Evolutionary conservation across 1,284 basidiomycete species (phyloP), one percentile per base, ranked within the genome.

Genomic region (Vanrija humicola): DNA sequence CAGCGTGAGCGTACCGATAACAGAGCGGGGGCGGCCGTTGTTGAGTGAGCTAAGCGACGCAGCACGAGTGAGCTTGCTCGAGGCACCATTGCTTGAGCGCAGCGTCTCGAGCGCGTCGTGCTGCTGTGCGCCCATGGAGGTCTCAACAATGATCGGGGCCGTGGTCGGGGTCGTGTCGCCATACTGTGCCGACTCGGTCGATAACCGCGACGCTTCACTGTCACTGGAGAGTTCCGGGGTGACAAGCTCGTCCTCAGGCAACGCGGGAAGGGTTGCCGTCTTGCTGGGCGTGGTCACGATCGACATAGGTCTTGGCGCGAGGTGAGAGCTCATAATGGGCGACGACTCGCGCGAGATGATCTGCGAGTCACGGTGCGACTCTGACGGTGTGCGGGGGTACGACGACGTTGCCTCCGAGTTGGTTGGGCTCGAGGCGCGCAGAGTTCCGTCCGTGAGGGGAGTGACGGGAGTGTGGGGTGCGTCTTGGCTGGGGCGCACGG

Each of bases 311-410:
- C n/a, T 26, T 1, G 42, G 8, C 19, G 23, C 1, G 15, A 19
- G 16, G 16, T 46, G 6, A n/a, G 53, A 43, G 7, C 21, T 44
- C 5, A 34, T 23, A 5, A 18, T 18, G 5, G 56, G 57, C 15
- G 39, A 34, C 9, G 46, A 29, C 7, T 57, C 55, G 25, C 44
- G 48, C n/a, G 50, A 23, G 8, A 54, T 29, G 47, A 47, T 46
- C 28, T 42, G 29, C 15, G 50, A 47, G 44, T 64, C 67, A 28
- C 65, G 58, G n/a, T 58, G 40, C 7, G 61, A 63, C n/a, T 64
- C 66, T 8, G 62, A 48, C 15, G 70, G 70, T 6, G 70, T 72
- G 8, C 56, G 54, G 0, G 65, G 70, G 54, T 60, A 67, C 9
- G 51, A 45, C 1, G 64, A 65, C 1, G 67, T 68, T 10, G 59